A percentile compares a stretch with the other conserved stretches of the same genome.
phyloP scores from a whole-genome alignment of 1,284 basidiomycete species.

The Leccinum subfulvum region DNA sequence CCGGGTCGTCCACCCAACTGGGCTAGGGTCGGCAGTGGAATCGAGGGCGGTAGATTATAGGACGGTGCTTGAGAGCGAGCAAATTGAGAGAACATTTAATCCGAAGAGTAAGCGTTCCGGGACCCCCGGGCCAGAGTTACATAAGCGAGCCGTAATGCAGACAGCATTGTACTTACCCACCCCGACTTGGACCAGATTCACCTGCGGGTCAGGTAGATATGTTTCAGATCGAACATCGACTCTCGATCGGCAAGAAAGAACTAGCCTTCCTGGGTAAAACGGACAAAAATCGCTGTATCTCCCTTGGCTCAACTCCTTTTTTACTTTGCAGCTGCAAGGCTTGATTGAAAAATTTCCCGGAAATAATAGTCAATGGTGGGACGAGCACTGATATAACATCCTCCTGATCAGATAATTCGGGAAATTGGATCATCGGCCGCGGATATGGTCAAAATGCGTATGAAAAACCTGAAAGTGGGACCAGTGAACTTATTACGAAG shows the following conservation, averaged over 20 bases:
- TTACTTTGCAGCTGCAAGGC: slow-evolving; percentile 14
- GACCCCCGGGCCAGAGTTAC: no score
- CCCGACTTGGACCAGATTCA: no score
- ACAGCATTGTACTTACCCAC: no score
- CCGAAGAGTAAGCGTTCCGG: no score
- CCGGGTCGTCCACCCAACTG: no score
- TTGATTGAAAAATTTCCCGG: slow-evolving; percentile 29
- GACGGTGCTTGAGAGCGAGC: no score
- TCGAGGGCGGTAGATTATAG: no score
- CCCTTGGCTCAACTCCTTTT: slow-evolving; percentile 12
- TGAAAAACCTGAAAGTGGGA: slow-evolving; percentile 4
- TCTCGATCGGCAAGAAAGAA: neutral
- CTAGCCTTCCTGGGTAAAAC: slow-evolving; percentile 7
- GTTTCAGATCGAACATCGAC: no score
- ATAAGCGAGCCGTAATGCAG: no score
- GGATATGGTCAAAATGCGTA: slow-evolving; percentile 28
- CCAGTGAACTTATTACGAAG: slow-evolving; percentile 24
- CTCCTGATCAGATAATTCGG: slow-evolving; percentile 32
- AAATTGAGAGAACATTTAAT: no score
- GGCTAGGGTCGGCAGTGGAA: no score
- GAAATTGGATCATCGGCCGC: slow-evolving; percentile 15
- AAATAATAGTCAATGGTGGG: slow-evolving; percentile 21
- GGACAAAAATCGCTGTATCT: slow-evolving; percentile 19
- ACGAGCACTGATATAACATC: slow-evolving; percentile 15
- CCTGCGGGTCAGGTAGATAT: no score